Base-by-base conservation (phyloP, 768 basidiomycete genomes). In the Glaciozyma martinii region DNA sequence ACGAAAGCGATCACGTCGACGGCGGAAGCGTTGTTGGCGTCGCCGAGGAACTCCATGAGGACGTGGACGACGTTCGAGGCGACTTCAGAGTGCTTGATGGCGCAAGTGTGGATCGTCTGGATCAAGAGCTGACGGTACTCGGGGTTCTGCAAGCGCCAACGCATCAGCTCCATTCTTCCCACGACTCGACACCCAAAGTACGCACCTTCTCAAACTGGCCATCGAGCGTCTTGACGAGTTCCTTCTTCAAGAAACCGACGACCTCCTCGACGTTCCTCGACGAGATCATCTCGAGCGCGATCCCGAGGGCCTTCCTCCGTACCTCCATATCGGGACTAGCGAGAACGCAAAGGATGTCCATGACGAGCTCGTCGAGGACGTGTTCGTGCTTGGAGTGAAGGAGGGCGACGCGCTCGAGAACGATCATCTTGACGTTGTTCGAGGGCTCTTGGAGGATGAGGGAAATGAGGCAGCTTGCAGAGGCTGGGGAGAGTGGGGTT, bases 401-500 rank as follows among this genome's bases (percentile, higher is more conserved):
- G 42, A 77, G 78, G 61, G 97, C 89, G 43, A 99, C 82, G 53
- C 95, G 85, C 74, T 94, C 89, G 30, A 99, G 81, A 23, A 98
- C 94, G 65, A 98, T 98, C 53, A 97, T 83, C 77, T 97, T 98
- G 77, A 97, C 94, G 72, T 99, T 99, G 78, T 98, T 99, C 79
- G 98, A 94, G 2, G 92, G 90, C 77, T 98, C 94, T 78, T 93
- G 94, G 76, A 87, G 81, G 65, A 92, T 86, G 54, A 98, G 84
- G 69, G 84, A 88, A 72, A 95, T 89, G 68, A 94, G 85, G 69
- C 84, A 88, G 13, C 86, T 83, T 5, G 92, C 93, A 56, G 92
- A 88, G 67, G 94, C 93, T 94, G 65, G 53, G 25, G 29, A 56
- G 25, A 25, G 29, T 5, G 25, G 5, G 16, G 50, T 30, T n/a